Conservation (phyloP, 345 rosid genomes). For the Brassica incana region DNA sequence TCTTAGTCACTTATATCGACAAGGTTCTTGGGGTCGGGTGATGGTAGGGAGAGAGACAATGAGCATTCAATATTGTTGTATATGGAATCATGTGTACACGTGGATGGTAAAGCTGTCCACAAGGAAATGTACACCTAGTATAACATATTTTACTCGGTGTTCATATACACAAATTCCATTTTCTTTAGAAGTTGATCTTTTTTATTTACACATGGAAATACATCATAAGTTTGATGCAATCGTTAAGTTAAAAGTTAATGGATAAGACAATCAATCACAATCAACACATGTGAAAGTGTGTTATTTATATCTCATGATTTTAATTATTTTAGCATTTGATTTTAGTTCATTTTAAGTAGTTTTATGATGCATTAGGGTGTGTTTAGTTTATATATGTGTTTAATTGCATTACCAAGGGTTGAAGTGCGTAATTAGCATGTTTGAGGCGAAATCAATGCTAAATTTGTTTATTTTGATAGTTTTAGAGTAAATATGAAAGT, state of each 20-base stretch:
- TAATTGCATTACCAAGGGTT: not conserved
- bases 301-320: not conserved
- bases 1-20: not conserved
- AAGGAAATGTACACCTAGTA: not conserved
- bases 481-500: not conserved
- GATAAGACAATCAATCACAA: not conserved
- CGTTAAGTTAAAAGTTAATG: not conserved
- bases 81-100: not conserved
- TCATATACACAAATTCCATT: not conserved
- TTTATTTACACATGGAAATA: not conserved
- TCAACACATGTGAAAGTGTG: not conserved
- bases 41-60: not conserved
- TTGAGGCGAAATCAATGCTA: not conserved
- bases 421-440: not conserved
- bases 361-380: not conserved
- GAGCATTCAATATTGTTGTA: not conserved
- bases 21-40: not conserved
- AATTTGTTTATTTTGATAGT: not conserved
- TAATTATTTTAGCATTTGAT: not conserved
- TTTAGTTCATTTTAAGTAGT: not conserved
- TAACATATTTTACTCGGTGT: not conserved
- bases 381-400: not conserved
- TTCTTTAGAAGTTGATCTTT: not conserved
- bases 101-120: not conserved
- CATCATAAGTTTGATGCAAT: not conserved